phyloP scores from a whole-genome alignment of 495 filamentous ascomycete species.

The Copromyces sp. region DNA sequence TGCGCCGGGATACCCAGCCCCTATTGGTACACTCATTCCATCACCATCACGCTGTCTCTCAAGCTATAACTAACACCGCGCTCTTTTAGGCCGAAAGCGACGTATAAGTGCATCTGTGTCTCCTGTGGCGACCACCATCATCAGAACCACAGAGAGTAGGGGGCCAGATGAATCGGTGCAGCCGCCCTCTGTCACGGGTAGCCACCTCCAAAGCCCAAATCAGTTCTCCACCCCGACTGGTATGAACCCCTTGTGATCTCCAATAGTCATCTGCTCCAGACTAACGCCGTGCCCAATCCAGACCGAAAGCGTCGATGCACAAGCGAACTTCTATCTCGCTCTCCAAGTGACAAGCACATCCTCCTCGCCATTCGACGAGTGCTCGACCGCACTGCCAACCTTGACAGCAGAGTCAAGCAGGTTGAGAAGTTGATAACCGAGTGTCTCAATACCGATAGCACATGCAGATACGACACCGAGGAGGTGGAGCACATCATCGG shows the following conservation, averaged over 20 bases:
- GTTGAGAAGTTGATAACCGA: neutral
- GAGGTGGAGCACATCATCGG: neutral
- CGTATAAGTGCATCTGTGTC: neutral
- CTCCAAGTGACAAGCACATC: neutral
- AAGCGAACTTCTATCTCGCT: neutral
- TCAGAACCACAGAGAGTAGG: no score
- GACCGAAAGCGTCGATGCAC: neutral
- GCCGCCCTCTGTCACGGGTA: neutral
- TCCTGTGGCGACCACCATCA: neutral
- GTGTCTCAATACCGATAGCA: neutral
- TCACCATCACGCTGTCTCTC: neutral
- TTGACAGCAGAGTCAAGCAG: neutral
- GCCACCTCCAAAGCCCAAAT: neutral
- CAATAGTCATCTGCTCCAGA: neutral
- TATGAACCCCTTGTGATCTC: neutral
- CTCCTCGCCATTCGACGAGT: neutral
- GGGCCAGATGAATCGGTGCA: no score
- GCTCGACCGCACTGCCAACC: neutral
- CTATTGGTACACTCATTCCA: neutral
- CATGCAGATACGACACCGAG: neutral
- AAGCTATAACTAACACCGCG: neutral
- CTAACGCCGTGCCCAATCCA: neutral
- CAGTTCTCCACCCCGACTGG: neutral
- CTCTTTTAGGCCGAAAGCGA: neutral
- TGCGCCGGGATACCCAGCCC: neutral